phyloP scores from a whole-genome alignment of 202 grass and related monocot genomes.

The Zoysia matrella region DNA sequence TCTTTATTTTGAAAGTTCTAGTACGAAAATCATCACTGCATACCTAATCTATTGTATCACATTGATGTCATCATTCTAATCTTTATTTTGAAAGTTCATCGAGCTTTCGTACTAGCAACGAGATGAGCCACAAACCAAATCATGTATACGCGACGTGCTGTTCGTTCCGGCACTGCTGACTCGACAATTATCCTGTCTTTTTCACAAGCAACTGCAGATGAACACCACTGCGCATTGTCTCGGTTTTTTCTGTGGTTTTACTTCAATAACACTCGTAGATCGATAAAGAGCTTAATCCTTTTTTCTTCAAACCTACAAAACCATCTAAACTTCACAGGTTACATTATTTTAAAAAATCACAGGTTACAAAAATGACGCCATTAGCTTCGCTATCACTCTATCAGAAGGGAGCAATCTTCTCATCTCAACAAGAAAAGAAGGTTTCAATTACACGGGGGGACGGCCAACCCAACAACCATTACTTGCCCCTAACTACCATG shows the following conservation, averaged over 20 bases:
- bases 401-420: conserved; percentile 43
- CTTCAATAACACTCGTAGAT: conserved; percentile 49
- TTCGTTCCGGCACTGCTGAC: background rate
- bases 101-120: background rate
- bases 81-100: conserved; percentile 2
- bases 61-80: no score
- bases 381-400: conserved; percentile 21
- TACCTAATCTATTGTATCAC: no score
- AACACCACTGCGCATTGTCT: conserved; percentile 12
- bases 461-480: conserved; percentile 55
- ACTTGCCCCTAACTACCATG: conserved; percentile 35
- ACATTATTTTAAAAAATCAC: no score
- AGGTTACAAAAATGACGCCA: conserved; percentile 20
- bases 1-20: background rate
- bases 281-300: conserved; percentile 23
- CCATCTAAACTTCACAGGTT: conserved; percentile 40
- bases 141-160: no score
- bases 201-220: conserved; percentile 33
- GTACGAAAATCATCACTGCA: no score
- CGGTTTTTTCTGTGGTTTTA: conserved; percentile 32
- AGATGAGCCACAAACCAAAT: background rate
- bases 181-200: conserved; percentile 14
- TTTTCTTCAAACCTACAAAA: conserved; percentile 42
- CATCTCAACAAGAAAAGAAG: conserved; percentile 27
- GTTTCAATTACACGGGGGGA: conserved; percentile 34